Conservation (phyloP, 768 basidiomycete species). For the Lactarius sp. region DNA sequence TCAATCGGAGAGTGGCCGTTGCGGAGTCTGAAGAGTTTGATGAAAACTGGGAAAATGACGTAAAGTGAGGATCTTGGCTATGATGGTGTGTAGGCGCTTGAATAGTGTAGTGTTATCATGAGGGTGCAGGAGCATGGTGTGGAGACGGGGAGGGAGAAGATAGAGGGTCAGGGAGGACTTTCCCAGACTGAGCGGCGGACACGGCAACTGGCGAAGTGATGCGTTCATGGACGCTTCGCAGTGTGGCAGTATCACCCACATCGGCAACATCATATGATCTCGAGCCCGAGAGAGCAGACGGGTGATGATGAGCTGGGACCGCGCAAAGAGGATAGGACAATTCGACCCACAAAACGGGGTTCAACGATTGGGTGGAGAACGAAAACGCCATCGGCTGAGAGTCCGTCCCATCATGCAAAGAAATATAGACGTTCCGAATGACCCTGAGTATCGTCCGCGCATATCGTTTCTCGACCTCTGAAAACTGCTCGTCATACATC, state of each 20-base stretch:
- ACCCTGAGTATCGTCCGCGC: constrained; percentile 18
- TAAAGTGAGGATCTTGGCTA: neutral
- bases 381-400: constrained; percentile 16
- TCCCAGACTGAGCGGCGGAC: neutral
- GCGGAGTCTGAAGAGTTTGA: neutral
- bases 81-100: neutral
- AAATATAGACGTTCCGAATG: constrained; percentile 16
- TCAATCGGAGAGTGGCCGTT: neutral
- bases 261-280: neutral
- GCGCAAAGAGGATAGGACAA: constrained; percentile 12
- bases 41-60: neutral
- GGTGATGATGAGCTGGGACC: constrained; percentile 8
- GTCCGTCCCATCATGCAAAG: constrained; percentile 21
- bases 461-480: constrained; percentile 17
- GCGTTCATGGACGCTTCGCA: neutral
- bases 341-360: constrained; percentile 20
- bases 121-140: neutral
- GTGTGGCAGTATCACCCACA: neutral
- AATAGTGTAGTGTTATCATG: neutral
- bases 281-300: neutral
- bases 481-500: neutral
- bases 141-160: neutral
- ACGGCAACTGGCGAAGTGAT: neutral
- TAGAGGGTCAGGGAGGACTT: neutral
- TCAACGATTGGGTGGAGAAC: constrained; percentile 13